These are phyloP conservation scores for Suillus brevipes DNA, from an alignment of 768 basidiomycete species.

Conservation along the genomic window DNA sequence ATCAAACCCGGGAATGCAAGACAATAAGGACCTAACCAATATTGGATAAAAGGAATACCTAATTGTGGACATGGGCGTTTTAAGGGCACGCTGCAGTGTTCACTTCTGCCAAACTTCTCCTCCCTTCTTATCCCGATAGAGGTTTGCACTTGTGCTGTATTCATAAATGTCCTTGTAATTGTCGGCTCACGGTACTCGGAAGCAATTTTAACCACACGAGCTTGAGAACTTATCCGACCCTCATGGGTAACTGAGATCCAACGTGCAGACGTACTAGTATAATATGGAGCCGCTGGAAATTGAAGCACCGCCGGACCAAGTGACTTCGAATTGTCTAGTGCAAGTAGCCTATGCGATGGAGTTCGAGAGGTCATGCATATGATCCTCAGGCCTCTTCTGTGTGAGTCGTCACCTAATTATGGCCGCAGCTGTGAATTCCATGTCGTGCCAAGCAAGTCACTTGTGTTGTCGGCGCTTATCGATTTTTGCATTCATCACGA, in stretches of 20 bases:
- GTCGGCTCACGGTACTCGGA: not conserved
- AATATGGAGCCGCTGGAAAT: not conserved
- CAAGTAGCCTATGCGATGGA: not conserved
- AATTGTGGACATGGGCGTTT: slow-evolving; percentile 7
- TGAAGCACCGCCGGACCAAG: not conserved
- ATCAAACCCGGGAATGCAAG: not conserved
- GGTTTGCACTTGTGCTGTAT: not conserved
- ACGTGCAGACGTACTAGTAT: not conserved
- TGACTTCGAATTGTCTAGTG: not conserved
- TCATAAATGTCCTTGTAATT: not conserved
- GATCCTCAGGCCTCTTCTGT: not conserved
- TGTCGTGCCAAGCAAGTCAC: not conserved
- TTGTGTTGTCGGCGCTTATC: not conserved
- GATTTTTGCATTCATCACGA: not conserved
- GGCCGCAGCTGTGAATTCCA: not conserved
- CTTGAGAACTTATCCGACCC: not conserved
- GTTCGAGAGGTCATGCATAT: not conserved
- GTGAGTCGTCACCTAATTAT: not conserved
- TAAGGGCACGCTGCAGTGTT: not conserved
- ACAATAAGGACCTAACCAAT: slow-evolving; percentile 12
- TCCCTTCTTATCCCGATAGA: not conserved
- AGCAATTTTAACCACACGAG: not conserved
- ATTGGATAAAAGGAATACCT: slow-evolving; percentile 13
- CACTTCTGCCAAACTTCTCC: not conserved
- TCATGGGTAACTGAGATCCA: not conserved